Conservation (phyloP, 352 stramenopile species). For the Pythium volutum region DNA sequence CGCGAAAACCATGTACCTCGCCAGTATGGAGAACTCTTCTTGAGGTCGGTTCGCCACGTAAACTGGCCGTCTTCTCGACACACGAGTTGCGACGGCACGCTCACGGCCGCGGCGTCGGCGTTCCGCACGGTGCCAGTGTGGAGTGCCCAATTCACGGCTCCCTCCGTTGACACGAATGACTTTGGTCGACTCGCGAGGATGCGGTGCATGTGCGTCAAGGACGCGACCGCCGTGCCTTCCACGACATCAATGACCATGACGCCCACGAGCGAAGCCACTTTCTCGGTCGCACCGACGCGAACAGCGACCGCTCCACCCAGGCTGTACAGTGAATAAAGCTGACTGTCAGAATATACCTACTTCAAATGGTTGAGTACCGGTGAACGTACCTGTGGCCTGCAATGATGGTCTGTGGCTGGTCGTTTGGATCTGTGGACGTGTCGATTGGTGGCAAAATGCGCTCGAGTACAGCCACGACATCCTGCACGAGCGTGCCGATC, state of each 20-base stretch:
- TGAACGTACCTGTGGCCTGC: conserved; percentile 70
- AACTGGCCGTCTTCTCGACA: conserved; percentile 45
- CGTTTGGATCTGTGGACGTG: conserved; percentile 18
- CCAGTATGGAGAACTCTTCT: conserved; percentile 74
- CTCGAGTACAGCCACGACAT: conserved; percentile 55
- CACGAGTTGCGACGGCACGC: conserved; percentile 77
- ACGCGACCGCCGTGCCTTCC: conserved; percentile 84
- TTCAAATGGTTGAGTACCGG: not conserved
- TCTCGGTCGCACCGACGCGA: conserved; percentile 54
- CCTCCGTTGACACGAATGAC: conserved; percentile 59
- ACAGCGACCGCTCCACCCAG: conserved; percentile 82
- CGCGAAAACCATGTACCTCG: conserved; percentile 33
- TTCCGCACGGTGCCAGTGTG: conserved; percentile 78
- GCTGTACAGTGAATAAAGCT: conserved; percentile 28
- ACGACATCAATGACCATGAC: conserved; percentile 90
- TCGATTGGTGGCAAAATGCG: conserved; percentile 40
- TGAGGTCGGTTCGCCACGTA: conserved; percentile 77
- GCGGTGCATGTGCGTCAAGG: conserved; percentile 78
- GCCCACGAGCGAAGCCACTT: conserved; percentile 63
- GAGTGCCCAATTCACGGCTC: conserved; percentile 80
- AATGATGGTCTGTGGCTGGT: conserved; percentile 62
- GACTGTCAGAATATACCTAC: not conserved
- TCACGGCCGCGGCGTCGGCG: conserved; percentile 63
- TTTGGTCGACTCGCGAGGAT: conserved; percentile 73
- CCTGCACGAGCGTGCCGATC: conserved; percentile 69